Base-by-base conservation (phyloP, 768 basidiomycete genomes). In the Obba rivulosa region DNA sequence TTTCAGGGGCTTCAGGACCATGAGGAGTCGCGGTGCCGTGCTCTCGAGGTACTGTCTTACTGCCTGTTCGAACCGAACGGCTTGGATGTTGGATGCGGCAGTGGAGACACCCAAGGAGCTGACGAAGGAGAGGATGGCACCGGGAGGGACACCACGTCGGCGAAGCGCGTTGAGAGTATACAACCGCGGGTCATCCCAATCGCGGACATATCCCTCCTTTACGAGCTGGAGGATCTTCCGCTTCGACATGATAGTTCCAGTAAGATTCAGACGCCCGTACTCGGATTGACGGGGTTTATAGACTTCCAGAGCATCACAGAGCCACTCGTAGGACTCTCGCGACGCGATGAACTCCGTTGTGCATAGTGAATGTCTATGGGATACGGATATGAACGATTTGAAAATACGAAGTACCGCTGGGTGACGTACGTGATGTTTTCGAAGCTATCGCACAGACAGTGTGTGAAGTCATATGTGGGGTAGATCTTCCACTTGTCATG, bases 211-310 rank as follows among this genome's bases (percentile, higher is more conserved):
- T 5, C 79, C 78, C 54, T 87, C 82, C 41, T 87, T 81, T 41
- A 99, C 96, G 8, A 99, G 81, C 43, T 83, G 79, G 49, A 85
- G 72, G 58, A 99, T 89, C 66, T 97, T 98, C 17, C 96, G 87
- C 68, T 99, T 99, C 3, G 94, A 97, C 74, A 87, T 92, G 66
- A 99, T 83, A 16, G 94, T 94, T 24, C 96, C 96, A 53, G 95
- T 89, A 40, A 99, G 66, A 59, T 84, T 92, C 41, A 98, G 76
- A 46, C 96, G 81, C 18, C 96, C 96, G 59, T 91, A 98, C 65
- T 99, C 96, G 41, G 92, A 94, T 69, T 99, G 96, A 49, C 83
- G 84, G 18, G 96, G 94, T 65, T 93, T 96, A 76, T 98, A 99
- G 2, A 98, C 86, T 52, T 89, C 90, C n/a, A 98, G 74, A 2